Base-by-base conservation (phyloP, 306 rosid species). In the Quercus mongolica region DNA sequence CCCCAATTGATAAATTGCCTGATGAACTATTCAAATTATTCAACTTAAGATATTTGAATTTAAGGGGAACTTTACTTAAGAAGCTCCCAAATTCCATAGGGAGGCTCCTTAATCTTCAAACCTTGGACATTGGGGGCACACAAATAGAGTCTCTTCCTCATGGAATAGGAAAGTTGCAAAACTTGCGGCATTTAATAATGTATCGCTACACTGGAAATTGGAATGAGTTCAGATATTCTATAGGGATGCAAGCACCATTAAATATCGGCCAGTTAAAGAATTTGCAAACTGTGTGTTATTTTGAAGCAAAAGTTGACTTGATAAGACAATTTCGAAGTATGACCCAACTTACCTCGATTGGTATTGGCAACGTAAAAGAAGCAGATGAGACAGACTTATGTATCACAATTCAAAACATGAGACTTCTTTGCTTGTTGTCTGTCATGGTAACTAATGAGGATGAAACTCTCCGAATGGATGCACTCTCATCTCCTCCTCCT, bases 341-440 rank as follows among this genome's bases (percentile, higher is more conserved):
- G 79, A 80, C 79, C n/a, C 68, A 74, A 15, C 75, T 80, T 28
- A 67, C 49, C 4, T 38, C 6, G 35, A 18, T 80, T 64, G 75
- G 70, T 19, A 57, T 74, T 67, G 0, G 14, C 13, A 55, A 74
- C 25, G 49, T 74, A 17, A 80, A 38, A 28, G 74, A 54, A 25
- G 18, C 35, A 31, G 74, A 74, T 7, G 71, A 26, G 46, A 33
- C 0, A 52, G 70, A 74, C 26, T 71, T 80, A 1, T 80, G 83
- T 56, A 51, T 23, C 17, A 26, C 83, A 56, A 38, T 80, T 56
- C 54, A 74, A 58, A 57, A 28, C 15, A 6, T 80, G 79, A 68
- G 38, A 31, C 31, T 44, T 4, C 83, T 74, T 67, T 61, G 46
- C n/a, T 18, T 0, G 38, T 68, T 73, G 58, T 19, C 4, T 49